A percentile compares a stretch with the other conserved stretches of the same genome.
phyloP scores from a whole-genome alignment of 1,284 basidiomycete genomes.

The Cryptococcus sp. region DNA sequence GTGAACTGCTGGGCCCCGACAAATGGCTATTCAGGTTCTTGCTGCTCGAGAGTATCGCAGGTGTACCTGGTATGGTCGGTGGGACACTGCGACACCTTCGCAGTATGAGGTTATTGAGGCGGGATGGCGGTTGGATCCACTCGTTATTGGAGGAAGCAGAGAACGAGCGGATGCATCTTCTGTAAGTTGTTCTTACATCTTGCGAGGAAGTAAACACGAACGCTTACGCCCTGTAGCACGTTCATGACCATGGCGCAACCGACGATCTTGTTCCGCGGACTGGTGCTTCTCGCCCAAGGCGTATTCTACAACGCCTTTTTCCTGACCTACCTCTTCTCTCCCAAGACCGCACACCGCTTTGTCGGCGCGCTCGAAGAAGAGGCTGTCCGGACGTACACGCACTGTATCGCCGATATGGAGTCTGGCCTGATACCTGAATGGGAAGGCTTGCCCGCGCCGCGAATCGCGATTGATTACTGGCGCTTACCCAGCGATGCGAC shows the following conservation, averaged over 20 bases:
- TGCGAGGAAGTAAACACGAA: not conserved
- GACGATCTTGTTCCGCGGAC: constrained; percentile 70
- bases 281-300: constrained; percentile 80
- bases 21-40: constrained; percentile 82
- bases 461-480: constrained; percentile 93
- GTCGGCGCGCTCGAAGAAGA: constrained; percentile 95
- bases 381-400: constrained; percentile 84
- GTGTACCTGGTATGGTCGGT: constrained; percentile 91
- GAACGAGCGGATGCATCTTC: constrained; percentile 92
- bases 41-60: constrained; percentile 87
- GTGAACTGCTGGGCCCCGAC: constrained; percentile 69
- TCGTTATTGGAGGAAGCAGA: constrained; percentile 90
- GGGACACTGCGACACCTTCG: constrained; percentile 81
- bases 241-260: constrained; percentile 85
- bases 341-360: constrained; percentile 85
- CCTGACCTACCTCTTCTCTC: constrained; percentile 78
- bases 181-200: constrained; percentile 55
- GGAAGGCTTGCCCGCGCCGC: constrained; percentile 70
- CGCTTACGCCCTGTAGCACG: constrained; percentile 59
- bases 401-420: constrained; percentile 79
- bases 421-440: constrained; percentile 85
- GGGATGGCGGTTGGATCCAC: constrained; percentile 84
- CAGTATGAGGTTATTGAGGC: constrained; percentile 77
- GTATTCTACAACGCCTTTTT: constrained; percentile 92
- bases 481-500: constrained; percentile 71